Percentiles rank a stretch among this genome's conserved stretches.
phyloP scores from a whole-genome alignment of 495 filamentous ascomycete genomes.

The Melanomma pulvis-pyrius region DNA sequence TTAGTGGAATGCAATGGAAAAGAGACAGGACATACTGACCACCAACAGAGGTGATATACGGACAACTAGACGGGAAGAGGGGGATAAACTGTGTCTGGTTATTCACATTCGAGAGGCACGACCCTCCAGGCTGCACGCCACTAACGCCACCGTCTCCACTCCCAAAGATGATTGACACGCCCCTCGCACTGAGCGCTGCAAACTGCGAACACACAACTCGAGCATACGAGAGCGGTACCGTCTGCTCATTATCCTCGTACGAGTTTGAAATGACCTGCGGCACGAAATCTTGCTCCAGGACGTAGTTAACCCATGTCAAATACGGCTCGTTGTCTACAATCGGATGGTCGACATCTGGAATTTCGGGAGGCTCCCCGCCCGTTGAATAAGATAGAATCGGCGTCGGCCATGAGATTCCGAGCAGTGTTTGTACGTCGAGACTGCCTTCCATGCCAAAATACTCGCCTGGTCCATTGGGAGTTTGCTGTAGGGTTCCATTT shows the following conservation, averaged over 20 bases:
- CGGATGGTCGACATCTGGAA: slow-evolving; percentile 27
- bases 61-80: slow-evolving; percentile 40
- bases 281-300: slow-evolving; percentile 31
- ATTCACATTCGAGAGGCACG: slow-evolving; percentile 37
- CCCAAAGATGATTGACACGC: slow-evolving; percentile 40
- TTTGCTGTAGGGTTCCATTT: slow-evolving; percentile 44
- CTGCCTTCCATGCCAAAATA: slow-evolving; percentile 44
- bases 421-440: slow-evolving; percentile 49
- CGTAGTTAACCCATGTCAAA: slow-evolving; percentile 38
- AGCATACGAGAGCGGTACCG: slow-evolving; percentile 41
- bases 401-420: slow-evolving; percentile 41
- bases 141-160: slow-evolving; percentile 44
- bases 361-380: slow-evolving; percentile 40
- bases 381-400: slow-evolving; percentile 39
- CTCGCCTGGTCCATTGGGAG: slow-evolving; percentile 23
- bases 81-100: slow-evolving; percentile 37
- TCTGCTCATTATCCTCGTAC: slow-evolving; percentile 46
- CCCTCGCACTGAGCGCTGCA: slow-evolving; percentile 40
- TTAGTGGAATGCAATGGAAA: neutral
- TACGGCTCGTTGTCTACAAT: slow-evolving; percentile 44
- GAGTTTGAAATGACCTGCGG: slow-evolving; percentile 44
- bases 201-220: slow-evolving; percentile 37
- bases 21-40: slow-evolving; percentile 9
- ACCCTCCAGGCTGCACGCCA: slow-evolving; percentile 4
- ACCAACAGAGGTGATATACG: slow-evolving; percentile 43